Evolutionary conservation across 768 basidiomycete species (phyloP).

Genomic region (Tricholoma sp.): DNA sequence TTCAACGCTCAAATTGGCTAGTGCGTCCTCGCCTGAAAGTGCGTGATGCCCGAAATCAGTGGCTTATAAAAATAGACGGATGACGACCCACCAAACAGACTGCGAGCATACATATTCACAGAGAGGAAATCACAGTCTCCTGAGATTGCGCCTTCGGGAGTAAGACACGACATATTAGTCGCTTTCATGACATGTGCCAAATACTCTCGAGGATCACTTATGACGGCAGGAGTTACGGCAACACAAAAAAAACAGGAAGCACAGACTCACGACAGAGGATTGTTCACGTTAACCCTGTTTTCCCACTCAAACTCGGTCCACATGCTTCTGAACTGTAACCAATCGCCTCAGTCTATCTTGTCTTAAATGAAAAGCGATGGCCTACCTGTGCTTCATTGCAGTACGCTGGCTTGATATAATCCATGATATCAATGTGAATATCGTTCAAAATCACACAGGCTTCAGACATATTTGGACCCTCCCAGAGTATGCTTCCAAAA

Average conservation of each 20-base stretch:
- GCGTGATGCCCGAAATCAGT: neutral
- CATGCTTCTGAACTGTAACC: constrained; percentile 84
- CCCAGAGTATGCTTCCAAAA: constrained; percentile 97
- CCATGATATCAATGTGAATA: constrained; percentile 98
- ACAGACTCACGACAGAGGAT: constrained; percentile 65
- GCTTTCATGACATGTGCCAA: constrained; percentile 93
- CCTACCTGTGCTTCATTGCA: constrained; percentile 90
- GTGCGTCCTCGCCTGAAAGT: constrained; percentile 83
- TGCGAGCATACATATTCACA: constrained; percentile 94
- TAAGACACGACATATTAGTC: constrained; percentile 97
- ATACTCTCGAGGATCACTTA: constrained; percentile 82
- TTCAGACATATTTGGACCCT: constrained; percentile 82
- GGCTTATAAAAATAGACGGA: neutral
- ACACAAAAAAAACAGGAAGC: constrained; percentile 1
- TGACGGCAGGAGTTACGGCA: neutral
- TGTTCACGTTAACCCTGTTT: constrained; percentile 94
- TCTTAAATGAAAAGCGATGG: constrained; percentile 2
- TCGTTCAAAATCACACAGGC: constrained; percentile 93
- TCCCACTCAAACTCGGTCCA: constrained; percentile 99
- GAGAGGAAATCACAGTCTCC: constrained; percentile 97
- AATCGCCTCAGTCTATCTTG: neutral
- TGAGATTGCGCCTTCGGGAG: constrained; percentile 89
- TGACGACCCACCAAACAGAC: constrained; percentile 75
- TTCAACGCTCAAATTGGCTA: constrained; percentile 94
- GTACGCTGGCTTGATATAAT: constrained; percentile 94